Conservation (phyloP, 2,329 filamentous ascomycete genomes). For the Pseudocercospora fijiensis region DNA sequence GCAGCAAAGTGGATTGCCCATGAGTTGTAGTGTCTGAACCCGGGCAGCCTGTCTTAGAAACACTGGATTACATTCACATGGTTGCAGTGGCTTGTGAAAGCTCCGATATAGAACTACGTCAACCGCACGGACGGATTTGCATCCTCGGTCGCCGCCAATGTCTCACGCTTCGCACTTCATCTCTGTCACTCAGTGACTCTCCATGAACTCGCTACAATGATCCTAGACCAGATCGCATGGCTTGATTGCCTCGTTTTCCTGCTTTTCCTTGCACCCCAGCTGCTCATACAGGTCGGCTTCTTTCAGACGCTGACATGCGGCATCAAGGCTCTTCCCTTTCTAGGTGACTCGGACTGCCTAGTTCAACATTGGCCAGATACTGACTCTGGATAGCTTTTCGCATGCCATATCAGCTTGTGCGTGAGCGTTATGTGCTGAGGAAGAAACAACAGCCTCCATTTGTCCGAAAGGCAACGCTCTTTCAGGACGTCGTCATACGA, state of each 20-base stretch:
- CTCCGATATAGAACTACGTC: background rate
- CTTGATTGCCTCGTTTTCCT: slow-evolving; percentile 74
- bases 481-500: slow-evolving; percentile 74
- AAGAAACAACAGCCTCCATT: slow-evolving; percentile 57
- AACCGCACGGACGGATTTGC: background rate
- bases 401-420: slow-evolving; percentile 60
- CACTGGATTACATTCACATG: background rate
- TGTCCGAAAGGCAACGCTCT: slow-evolving; percentile 66
- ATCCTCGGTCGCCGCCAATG: slow-evolving; percentile 4
- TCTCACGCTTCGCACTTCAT: background rate
- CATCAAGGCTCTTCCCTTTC: slow-evolving; percentile 65
- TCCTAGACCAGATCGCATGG: slow-evolving; percentile 70
- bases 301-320: slow-evolving; percentile 58
- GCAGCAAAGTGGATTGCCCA: too few relatives aligned
- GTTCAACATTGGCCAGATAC: background rate
- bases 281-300: slow-evolving; percentile 67
- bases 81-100: background rate
- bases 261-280: slow-evolving; percentile 67
- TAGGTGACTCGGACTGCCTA: slow-evolving; percentile 52
- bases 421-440: slow-evolving; percentile 56
- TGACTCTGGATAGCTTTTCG: background rate
- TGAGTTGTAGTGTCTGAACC: too few relatives aligned
- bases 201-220: slow-evolving; percentile 52
- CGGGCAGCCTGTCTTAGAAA: background rate
- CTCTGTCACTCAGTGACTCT: background rate